phyloP scores from a whole-genome alignment of 1,284 basidiomycete species.

The Moniliophthora roreri region DNA sequence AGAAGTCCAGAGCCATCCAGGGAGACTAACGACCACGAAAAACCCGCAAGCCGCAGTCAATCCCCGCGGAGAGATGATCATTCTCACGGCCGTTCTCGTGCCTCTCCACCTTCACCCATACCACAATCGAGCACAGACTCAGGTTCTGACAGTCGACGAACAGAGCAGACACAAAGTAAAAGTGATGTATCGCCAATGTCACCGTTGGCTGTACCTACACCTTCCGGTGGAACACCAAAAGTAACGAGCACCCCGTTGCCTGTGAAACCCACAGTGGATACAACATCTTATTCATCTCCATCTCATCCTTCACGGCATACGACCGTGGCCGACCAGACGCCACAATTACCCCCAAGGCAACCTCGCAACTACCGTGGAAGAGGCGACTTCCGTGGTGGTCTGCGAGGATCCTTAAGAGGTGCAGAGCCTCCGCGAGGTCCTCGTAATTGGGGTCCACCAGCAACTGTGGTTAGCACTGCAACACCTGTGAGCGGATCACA shows the following conservation, averaged over 20 bases:
- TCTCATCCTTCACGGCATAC: not conserved
- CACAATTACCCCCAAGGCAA: not conserved
- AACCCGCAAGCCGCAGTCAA: not conserved
- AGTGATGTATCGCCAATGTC: too few relatives aligned
- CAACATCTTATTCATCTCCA: too few relatives aligned
- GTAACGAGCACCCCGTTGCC: too few relatives aligned
- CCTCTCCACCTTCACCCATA: too few relatives aligned
- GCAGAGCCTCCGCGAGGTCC: not conserved
- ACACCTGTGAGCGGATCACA: not conserved
- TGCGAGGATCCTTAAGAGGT: conserved; percentile 1
- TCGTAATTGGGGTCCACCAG: not conserved
- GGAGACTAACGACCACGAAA: not conserved
- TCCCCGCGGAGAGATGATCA: too few relatives aligned
- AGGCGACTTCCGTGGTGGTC: conserved; percentile 3
- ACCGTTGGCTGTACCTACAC: too few relatives aligned
- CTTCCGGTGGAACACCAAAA: too few relatives aligned
- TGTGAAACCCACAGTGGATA: too few relatives aligned
- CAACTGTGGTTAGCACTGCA: not conserved
- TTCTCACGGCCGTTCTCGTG: too few relatives aligned
- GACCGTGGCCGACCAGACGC: not conserved
- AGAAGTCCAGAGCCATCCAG: not conserved
- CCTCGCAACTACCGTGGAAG: conserved; percentile 4
- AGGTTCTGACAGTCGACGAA: too few relatives aligned
- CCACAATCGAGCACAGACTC: too few relatives aligned
- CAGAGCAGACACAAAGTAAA: too few relatives aligned